Percentiles rank a stretch among this genome's conserved stretches.
Evolutionary conservation across 805 yeast species (phyloP).

Genomic region (Zygotorulaspora chibaensis): DNA sequence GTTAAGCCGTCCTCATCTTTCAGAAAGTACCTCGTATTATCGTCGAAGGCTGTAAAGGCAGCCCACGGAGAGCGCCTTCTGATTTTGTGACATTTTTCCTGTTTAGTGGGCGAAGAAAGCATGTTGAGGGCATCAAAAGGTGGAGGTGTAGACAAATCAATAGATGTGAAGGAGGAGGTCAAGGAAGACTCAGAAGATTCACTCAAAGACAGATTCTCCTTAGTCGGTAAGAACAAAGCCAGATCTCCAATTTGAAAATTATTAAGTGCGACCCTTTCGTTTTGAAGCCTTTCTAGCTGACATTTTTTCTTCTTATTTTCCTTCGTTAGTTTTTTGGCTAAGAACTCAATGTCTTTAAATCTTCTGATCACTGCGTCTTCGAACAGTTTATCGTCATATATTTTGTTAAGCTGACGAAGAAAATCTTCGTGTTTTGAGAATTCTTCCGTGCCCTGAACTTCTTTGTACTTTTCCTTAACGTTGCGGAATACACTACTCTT

Average conservation of each 20-base stretch:
- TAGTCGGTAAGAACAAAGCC: slow-evolving; percentile 80
- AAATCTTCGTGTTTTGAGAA: slow-evolving; percentile 15
- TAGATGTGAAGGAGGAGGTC: slow-evolving; percentile 34
- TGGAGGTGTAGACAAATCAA: slow-evolving; percentile 34
- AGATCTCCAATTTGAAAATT: slow-evolving; percentile 70
- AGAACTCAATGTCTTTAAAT: slow-evolving; percentile 81
- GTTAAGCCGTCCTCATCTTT: slow-evolving; percentile 40
- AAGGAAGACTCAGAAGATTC: slow-evolving; percentile 26
- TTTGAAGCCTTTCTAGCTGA: slow-evolving; percentile 27
- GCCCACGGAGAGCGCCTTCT: slow-evolving; percentile 70
- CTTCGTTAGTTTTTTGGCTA: slow-evolving; percentile 80
- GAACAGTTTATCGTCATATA: slow-evolving; percentile 30
- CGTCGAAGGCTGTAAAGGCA: slow-evolving; percentile 72
- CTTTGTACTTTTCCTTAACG: slow-evolving; percentile 17
- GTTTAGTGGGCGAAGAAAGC: slow-evolving; percentile 8
- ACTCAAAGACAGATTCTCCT: slow-evolving; percentile 31
- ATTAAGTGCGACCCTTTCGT: slow-evolving; percentile 57
- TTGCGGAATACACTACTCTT: slow-evolving; percentile 47
- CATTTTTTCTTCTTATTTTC: slow-evolving; percentile 38
- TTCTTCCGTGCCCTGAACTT: slow-evolving; percentile 8
- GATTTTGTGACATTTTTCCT: slow-evolving; percentile 13
- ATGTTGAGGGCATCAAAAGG: slow-evolving; percentile 17
- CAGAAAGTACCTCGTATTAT: slow-evolving; percentile 79
- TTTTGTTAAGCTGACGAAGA: slow-evolving; percentile 19
- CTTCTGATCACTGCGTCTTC: slow-evolving; percentile 57